Base-by-base conservation (phyloP, 2,329 filamentous ascomycete species). In the Neonectria magnoliae region DNA sequence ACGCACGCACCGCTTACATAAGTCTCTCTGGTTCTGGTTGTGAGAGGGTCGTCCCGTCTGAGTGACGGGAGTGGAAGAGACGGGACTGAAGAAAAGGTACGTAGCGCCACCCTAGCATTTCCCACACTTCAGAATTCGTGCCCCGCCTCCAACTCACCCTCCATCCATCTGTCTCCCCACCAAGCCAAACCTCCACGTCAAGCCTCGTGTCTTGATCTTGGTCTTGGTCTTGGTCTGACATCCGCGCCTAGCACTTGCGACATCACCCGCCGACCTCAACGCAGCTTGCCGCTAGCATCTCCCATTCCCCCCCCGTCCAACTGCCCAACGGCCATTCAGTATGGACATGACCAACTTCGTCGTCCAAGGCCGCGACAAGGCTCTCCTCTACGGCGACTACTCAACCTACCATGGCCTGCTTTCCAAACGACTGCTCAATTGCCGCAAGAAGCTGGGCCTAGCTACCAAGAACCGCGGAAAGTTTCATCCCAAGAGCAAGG, bases 281-380 rank as follows among this genome's bases (percentile, higher is more conserved):
- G 58, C 53, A 54, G 33, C 10, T 22, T 48, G 5, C 31, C 47
- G 38, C 60, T 27, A 38, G 13, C 38, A 8, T 45, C 11, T n/a
- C 11, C 18, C 9, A 13, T 55, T 29, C 18, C 20, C 10, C 10
- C 11, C 14, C 44, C n/a, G 45, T 13, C 16, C 6, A 51, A 14
- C 29, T 33, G 18, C 8, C 18, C 25, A 14, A 14, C 45, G 54
- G n/a, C 44, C 60, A 33, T 44, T 27, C 60, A 44, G 62, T 66
- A 98, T 98, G 95, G 93, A 98, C 69, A 93, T 98, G 80, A 98
- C 96, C 61, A 88, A 88, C 71, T 94, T 93, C 69, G 84, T 98
- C 71, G 87, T 94, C 75, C 88, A 90, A 57, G 90, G 91, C 70
- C 87, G 96, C 68, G 92, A 97, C 78, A 88, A 92, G 75, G 93